Base-by-base conservation (phyloP, 306 rosid genomes). In the Glycine latifolia region DNA sequence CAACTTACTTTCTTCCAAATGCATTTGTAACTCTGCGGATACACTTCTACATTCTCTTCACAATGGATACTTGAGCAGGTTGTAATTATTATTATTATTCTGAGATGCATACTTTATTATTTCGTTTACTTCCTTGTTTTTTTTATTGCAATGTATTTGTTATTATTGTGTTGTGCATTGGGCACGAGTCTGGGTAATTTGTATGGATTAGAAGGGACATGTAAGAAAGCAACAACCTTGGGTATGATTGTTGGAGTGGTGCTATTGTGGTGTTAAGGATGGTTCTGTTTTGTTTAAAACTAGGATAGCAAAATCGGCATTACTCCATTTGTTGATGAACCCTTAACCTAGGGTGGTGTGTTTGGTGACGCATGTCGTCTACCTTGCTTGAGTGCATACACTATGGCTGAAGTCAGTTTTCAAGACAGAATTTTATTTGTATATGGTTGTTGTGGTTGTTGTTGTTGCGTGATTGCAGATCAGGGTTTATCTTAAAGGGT, bases 51-150 rank as follows among this genome's bases (percentile, higher is more conserved):
- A 6, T 44, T 85, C 75, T 81, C 75, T 26, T 79, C 50, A 52
- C 52, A 71, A 72, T 87, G 73, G 56, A 76, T 52, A 79, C 65
- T 80, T 75, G 86, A 65, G 60, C 90, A 95, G 99, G 94, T 95
- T 84, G 50, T 93, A 60, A 88, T 95, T 84, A n/a, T n/a, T n/a
- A n/a, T 20, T 20, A 20, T 20, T 16, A 53, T 31, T 58, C 16
- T 48, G 69, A 50, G 13, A 58, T 26, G 48, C 26, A 35, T n/a
- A 4, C 56, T 75, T 44, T 16, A 2, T 26, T 6, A 3, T 59
- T 37, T 66, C 11, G 46, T 67, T 55, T 5, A 39, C 73, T 77
- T n/a, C 43, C 3, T 48, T 33, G 3, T 59, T 50, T 12, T 53
- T 20, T 16, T 65, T 10, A 10, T 31, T 61, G 13, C 9, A 5